phyloP scores from a whole-genome alignment of 1,284 basidiomycete species.

The Crocinoboletus sp. region DNA sequence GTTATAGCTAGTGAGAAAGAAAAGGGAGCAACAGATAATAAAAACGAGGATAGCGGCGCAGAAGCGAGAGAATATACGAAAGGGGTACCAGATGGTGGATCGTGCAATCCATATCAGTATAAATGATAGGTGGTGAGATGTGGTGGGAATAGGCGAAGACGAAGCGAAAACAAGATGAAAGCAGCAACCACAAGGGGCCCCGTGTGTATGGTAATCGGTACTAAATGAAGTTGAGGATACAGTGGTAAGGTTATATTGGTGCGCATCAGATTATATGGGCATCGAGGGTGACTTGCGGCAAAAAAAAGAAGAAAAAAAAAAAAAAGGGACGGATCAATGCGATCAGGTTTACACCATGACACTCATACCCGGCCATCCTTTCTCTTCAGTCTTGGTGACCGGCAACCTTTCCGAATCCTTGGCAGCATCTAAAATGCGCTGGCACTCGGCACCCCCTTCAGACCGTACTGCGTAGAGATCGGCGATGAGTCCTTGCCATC shows the following conservation, averaged over 20 bases:
- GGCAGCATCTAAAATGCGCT: slow-evolving; percentile 33
- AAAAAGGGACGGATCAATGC: slow-evolving; percentile 8
- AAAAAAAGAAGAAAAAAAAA: too few relatives aligned
- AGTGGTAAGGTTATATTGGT: slow-evolving; percentile 15
- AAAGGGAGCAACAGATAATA: slow-evolving; percentile 7
- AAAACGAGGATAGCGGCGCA: background rate
- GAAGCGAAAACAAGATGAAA: slow-evolving; percentile 7
- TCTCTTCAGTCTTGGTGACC: slow-evolving; percentile 26
- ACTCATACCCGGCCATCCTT: slow-evolving; percentile 23
- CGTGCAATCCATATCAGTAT: slow-evolving; percentile 32
- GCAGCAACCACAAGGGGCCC: slow-evolving; percentile 27
- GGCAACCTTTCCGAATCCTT: slow-evolving; percentile 25
- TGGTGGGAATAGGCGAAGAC: slow-evolving; percentile 6
- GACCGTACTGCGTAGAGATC: slow-evolving; percentile 40
- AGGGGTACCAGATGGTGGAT: slow-evolving; percentile 13
- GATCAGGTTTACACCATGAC: slow-evolving; percentile 26
- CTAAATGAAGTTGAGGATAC: slow-evolving; percentile 15
- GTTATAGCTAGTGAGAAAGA: too few relatives aligned
- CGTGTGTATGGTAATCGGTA: slow-evolving; percentile 25
- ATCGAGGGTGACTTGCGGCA: slow-evolving; percentile 11
- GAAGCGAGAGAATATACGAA: slow-evolving; percentile 12
- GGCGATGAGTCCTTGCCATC: background rate
- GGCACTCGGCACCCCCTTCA: slow-evolving; percentile 53
- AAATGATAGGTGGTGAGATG: slow-evolving; percentile 19
- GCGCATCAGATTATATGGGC: slow-evolving; percentile 18